Evolutionary conservation across 371 early-diverging fungal species (phyloP).

Genomic region (Nematocida major): DNA sequence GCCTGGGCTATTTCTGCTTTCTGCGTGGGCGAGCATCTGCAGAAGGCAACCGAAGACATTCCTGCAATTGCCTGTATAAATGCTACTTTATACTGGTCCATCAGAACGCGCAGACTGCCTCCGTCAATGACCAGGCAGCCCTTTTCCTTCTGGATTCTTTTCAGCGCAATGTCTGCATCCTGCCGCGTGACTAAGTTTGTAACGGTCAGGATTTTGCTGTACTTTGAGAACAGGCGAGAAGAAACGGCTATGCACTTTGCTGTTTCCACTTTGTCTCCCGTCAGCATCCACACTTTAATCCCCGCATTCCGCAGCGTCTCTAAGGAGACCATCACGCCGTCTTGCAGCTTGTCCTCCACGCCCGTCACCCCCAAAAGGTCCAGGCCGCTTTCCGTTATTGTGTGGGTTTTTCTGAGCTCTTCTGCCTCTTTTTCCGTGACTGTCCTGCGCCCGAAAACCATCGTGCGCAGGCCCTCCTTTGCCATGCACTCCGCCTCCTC

Average conservation of each 20-base stretch:
- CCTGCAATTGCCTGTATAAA: conserved; percentile 74
- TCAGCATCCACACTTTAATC: conserved; percentile 95
- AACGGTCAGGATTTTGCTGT: conserved; percentile 49
- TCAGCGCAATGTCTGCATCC: conserved; percentile 42
- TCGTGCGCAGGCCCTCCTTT: conserved; percentile 88
- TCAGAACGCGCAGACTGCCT: conserved; percentile 72
- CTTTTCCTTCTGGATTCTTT: conserved; percentile 42
- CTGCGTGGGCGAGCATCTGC: conserved; percentile 94
- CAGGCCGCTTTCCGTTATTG: conserved; percentile 74
- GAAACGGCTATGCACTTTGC: conserved; percentile 91
- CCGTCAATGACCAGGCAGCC: conserved; percentile 89
- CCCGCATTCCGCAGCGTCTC: conserved; percentile 88
- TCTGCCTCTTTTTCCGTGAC: conserved; percentile 68
- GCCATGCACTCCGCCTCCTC: conserved; percentile 98
- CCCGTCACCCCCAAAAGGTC: conserved; percentile 89
- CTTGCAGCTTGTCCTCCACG: conserved; percentile 95
- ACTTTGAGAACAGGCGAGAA: conserved; percentile 76
- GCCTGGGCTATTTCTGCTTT: conserved; percentile 87
- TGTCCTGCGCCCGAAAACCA: conserved; percentile 81
- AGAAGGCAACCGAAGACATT: conserved; percentile 81
- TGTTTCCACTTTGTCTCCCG: conserved; percentile 98
- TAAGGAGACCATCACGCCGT: conserved; percentile 80
- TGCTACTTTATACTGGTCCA: conserved; percentile 71
- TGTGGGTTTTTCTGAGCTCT: conserved; percentile 33
- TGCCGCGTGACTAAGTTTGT: conserved; percentile 37